Conservation (phyloP, 176 grass and related monocot genomes). For the Microstegium vimineum region DNA sequence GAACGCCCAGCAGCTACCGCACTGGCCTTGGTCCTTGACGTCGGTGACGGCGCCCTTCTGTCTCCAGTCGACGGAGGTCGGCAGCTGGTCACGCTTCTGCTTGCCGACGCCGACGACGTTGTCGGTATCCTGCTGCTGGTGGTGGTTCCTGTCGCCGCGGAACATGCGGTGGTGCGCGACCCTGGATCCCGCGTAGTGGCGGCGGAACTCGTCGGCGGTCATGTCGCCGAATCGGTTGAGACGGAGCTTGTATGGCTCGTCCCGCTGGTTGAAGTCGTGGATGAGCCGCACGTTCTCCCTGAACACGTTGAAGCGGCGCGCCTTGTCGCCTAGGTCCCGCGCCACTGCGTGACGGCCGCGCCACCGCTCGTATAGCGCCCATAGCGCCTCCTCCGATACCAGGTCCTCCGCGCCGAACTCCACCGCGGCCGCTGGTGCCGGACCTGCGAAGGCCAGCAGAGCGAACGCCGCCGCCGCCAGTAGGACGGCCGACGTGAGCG, state of each 20-base stretch:
- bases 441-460: no score
- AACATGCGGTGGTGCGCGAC: constrained; percentile 44
- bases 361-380: constrained; percentile 57
- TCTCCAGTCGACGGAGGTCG: constrained; percentile 61
- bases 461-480: no score
- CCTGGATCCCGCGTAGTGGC: constrained; percentile 45
- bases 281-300: constrained; percentile 62
- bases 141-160: not conserved
- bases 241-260: constrained; percentile 49
- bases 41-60: constrained; percentile 54
- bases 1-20: constrained; percentile 79
- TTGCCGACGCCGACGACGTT: no score
- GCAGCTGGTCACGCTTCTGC: constrained; percentile 17
- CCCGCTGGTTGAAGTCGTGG: constrained; percentile 49
- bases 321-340: not conserved
- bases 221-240: constrained; percentile 82
- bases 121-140: constrained; percentile 19
- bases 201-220: constrained; percentile 67
- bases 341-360: constrained; percentile 38
- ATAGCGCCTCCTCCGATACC: constrained; percentile 47
- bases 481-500: not conserved
- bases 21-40: constrained; percentile 83
- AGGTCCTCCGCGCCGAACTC: constrained; percentile 57
- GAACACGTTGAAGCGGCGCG: constrained; percentile 61
- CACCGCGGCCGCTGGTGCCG: constrained; percentile 22